Base-by-base conservation (phyloP, 257 asterid species). In the Osmanthus fragrans region DNA sequence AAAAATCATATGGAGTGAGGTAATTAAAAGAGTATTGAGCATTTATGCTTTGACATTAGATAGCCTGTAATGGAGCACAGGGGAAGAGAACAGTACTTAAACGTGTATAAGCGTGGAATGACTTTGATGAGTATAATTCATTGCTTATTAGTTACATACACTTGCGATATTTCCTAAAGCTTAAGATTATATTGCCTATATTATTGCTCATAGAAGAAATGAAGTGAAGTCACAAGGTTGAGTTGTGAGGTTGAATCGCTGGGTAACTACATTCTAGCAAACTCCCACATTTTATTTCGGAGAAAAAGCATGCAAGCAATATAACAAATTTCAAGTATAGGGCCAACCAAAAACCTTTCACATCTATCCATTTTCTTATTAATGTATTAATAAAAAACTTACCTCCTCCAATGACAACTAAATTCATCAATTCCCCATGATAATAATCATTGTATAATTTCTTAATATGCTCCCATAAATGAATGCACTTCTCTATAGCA, bases 361-460 rank as follows among this genome's bases (percentile, higher is more conserved):
- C 11, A 29, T 72, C 60, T 54, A 67, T 64, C 16, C 58, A 40
- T 45, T 13, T 72, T 68, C 68, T 30, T 47, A 32, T 42, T 70
- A 37, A 56, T 33, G 80, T 36, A 76, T 45, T 56, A 19, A 76
- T 40, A 11, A 70, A 74, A 76, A 49, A 60, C 86, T 73, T 86
- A 92, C 99, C 99, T 80, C 99, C 98, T 63, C 98, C 99, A 71
- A 96, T 92, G 74, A 96, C 85, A 69, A 88, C 97, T 76, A 96
- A 94, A 87, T 96, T 96, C 99, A 96, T 92, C 75, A 86, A 84
- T 82, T 90, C 98, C 80, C 98, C 99, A 82, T 76, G 80, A 82
- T 93, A 93, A 75, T 91, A 76, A 37, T 92, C 96, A 79, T 84
- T 80, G 87, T 96, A 92, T 81, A 96, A 80, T 76, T 89, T 88